A percentile compares a stretch with the other conserved stretches of the same genome.
phyloP scores from a whole-genome alignment of 306 rosid species.

The Medicago ruthenica region DNA sequence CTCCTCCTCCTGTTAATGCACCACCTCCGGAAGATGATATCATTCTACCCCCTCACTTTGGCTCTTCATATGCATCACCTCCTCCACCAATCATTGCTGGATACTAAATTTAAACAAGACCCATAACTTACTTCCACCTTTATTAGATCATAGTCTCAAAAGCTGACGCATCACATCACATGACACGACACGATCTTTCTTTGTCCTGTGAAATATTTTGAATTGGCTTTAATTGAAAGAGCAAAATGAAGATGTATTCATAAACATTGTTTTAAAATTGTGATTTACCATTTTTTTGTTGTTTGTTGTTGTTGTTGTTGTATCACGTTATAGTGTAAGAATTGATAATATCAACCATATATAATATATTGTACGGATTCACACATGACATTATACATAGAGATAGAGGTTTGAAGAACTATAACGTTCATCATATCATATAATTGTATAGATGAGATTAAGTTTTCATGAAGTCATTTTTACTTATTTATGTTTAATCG shows the following conservation, averaged over 20 bases:
- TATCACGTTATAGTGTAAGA: neutral
- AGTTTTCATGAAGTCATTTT: neutral
- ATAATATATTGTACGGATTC: neutral
- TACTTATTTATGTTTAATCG: neutral
- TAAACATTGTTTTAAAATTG: neutral
- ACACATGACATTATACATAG: neutral
- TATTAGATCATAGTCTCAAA: neutral
- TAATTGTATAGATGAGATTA: neutral
- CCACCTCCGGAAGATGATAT: slow-evolving; percentile 34
- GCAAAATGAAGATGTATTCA: neutral
- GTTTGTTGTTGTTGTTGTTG: slow-evolving; percentile 3
- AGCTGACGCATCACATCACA: neutral
- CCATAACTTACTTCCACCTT: neutral
- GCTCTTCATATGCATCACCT: slow-evolving; percentile 58
- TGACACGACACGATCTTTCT: neutral
- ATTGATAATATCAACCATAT: neutral
- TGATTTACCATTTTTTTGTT: neutral
- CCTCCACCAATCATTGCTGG: slow-evolving; percentile 55
- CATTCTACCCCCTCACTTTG: slow-evolving; percentile 51
- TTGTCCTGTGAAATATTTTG: slow-evolving; percentile 1
- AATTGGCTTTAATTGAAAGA: neutral
- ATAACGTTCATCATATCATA: neutral
- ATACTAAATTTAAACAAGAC: slow-evolving; percentile 43
- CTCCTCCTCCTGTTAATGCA: slow-evolving; percentile 31
- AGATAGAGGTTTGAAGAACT: neutral